Percentiles rank a stretch among this genome's conserved stretches.
phyloP scores from a whole-genome alignment of 75 land plant genomes.

The Adiantum capillusveneris region DNA sequence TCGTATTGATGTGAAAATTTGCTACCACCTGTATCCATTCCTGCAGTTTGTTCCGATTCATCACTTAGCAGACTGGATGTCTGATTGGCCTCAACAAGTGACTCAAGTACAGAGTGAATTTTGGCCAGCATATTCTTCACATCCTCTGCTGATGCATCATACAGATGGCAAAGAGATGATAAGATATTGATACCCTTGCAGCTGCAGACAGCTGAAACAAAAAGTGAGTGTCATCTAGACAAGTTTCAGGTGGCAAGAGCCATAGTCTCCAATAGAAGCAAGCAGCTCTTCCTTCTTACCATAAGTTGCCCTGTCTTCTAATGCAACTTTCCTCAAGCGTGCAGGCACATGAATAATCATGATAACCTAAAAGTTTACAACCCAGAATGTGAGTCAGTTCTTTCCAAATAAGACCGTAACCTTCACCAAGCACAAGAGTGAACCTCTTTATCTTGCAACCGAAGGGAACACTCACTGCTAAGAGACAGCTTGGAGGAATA shows the following conservation, averaged over 20 bases:
- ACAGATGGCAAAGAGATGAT: slow-evolving; percentile 69
- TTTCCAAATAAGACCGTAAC: background rate
- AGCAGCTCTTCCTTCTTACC: slow-evolving; percentile 30
- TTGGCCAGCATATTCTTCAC: slow-evolving; percentile 43
- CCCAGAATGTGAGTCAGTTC: no score
- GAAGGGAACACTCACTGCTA: no score
- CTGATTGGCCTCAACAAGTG: slow-evolving; percentile 44
- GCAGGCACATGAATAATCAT: slow-evolving; percentile 74
- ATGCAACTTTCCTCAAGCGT: slow-evolving; percentile 43
- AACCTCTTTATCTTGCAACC: no score
- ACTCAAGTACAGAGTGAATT: slow-evolving; percentile 42
- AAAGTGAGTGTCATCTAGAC: no score
- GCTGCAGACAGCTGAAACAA: slow-evolving; percentile 3
- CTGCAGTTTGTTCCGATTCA: slow-evolving; percentile 34
- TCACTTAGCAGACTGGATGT: slow-evolving; percentile 23
- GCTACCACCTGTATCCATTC: slow-evolving; percentile 53
- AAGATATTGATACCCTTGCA: slow-evolving; percentile 47
- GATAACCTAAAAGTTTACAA: slow-evolving; percentile 61
- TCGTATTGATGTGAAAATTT: background rate
- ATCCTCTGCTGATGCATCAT: slow-evolving; percentile 79
- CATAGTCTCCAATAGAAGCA: background rate
- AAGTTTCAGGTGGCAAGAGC: background rate
- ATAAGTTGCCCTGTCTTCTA: slow-evolving; percentile 41
- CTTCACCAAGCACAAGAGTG: background rate
- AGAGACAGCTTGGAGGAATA: no score